A percentile compares a stretch with the other conserved stretches of the same genome.
phyloP scores from a whole-genome alignment of 306 rosid species.

The Rosa rugosa region DNA sequence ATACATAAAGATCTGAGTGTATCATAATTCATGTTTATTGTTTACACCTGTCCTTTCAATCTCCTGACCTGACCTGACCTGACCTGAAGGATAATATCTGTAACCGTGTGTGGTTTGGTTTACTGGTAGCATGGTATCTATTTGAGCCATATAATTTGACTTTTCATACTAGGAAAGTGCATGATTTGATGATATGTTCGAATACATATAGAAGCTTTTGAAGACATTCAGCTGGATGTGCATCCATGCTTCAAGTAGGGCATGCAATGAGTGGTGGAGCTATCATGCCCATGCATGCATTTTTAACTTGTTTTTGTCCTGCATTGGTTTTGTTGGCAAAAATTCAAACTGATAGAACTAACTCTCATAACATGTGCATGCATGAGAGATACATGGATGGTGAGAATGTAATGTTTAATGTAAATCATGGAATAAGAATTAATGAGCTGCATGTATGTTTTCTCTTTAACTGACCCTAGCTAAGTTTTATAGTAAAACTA shows the following conservation, averaged over 20 bases:
- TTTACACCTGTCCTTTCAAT: background rate
- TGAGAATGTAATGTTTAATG: background rate
- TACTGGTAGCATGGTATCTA: background rate
- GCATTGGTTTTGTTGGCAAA: background rate
- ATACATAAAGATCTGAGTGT: background rate
- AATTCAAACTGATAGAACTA: background rate
- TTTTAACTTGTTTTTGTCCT: background rate
- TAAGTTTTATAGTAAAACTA: background rate
- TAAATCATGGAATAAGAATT: conserved; percentile 12
- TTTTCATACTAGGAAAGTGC: conserved; percentile 13
- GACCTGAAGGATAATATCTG: background rate
- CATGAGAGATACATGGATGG: background rate
- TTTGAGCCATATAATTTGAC: background rate
- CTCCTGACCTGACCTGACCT: too few species aligned
- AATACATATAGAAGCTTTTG: background rate
- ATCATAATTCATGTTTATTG: background rate
- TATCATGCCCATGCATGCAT: background rate
- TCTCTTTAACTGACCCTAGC: background rate
- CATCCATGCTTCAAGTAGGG: conserved; percentile 1
- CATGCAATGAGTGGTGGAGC: background rate
- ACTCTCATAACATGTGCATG: background rate
- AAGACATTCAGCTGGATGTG: conserved; percentile 4
- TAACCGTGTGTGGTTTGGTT: background rate
- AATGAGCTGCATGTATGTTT: background rate
- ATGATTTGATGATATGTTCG: conserved; percentile 1